Base-by-base conservation (phyloP, 2,329 filamentous ascomycete genomes). In the Claviceps maximensis region DNA sequence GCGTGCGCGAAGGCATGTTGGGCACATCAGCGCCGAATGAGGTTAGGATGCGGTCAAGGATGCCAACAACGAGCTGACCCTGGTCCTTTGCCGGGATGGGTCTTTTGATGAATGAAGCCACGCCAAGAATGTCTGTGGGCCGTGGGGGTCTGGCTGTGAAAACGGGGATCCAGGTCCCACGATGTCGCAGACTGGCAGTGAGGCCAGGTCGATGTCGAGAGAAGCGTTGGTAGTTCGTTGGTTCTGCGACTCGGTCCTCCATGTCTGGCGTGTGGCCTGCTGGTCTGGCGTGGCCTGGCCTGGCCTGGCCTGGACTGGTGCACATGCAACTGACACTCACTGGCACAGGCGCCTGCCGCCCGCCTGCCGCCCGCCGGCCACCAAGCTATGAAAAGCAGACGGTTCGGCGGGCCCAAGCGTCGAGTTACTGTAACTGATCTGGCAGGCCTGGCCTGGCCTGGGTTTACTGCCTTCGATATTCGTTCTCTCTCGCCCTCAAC, bases 71-170 rank as follows among this genome's bases (percentile, higher is more conserved):
- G 21, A 47, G 23, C 31, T 51, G n/a, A 27, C 21, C 42, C 40
- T 50, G 23, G 40, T 25, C 15, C 5, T 33, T 25, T 21, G n/a
- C 50, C 15, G 47, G 44, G 44, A 31, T 13, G 19, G 9, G 38
- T 46, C 41, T 51, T 25, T 33, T 27, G 27, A 46, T 19, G 27
- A 46, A 51, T 47, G 33, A 51, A 25, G 50, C 51, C 36, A 47
- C 27, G 50, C 50, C 36, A 31, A 38, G 44, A 17, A 12, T 48
- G 45, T 13, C 36, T 33, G 44, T 52, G 31, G 25, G 40, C 40
- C n/a, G 19, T 9, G 7, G 36, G 40, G 40, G 48, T 33, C 25
- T 38, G 40, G 38, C 25, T 33, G 49, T 33, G 33, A 42, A n/a
- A 46, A 46, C 19, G 29, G 19, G 50, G 41, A 45, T 44, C 27